Base-by-base conservation (phyloP, 495 filamentous ascomycete genomes). In the Penicillium samsonianum region DNA sequence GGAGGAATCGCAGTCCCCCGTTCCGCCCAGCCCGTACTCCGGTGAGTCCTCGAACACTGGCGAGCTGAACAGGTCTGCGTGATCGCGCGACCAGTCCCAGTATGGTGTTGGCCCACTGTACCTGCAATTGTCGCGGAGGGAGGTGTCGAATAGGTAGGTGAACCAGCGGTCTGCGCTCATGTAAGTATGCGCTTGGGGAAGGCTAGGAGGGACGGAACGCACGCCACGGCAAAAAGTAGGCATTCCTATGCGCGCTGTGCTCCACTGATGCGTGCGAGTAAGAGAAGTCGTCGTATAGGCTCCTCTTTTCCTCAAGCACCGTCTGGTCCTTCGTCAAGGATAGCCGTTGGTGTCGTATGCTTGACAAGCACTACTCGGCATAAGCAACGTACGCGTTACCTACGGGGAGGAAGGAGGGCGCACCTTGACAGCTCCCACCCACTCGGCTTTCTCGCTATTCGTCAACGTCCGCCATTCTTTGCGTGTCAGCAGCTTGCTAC, bases 11-110 rank as follows among this genome's bases (percentile, higher is more conserved):
- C 37, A 38, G 37, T 38, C 37, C 37, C 37, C 37, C 37, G 37
- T 38, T 38, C 37, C 37, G 7, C 37, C 37, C 2, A 38, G 37
- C 37, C 37, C 37, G n/a, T 38, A n/a, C 37, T 38, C 37, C n/a
- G 37, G 14, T 4, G 37, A 38, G 14, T 38, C 37, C 37, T n/a
- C 37, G 37, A 38, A 38, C 14, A 38, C 37, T 38, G 37, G 37
- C 37, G 37, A 38, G 12, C 14, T 9, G 14, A 38, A 38, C n/a
- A 38, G 37, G 37, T 38, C 37, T n/a, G 37, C 37, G n/a, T 38
- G 37, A 38, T 38, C 37, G 37, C 37, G 37, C n/a, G 37, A 38
- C 37, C 37, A 38, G 37, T 38, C 37, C 37, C 37, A 38, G 37
- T 38, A 38, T 38, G 37, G 37, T 4, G 37, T 38, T n/a, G 37